phyloP scores from a whole-genome alignment of 169 alveolate genomes.

The Plasmodium vinckei region DNA sequence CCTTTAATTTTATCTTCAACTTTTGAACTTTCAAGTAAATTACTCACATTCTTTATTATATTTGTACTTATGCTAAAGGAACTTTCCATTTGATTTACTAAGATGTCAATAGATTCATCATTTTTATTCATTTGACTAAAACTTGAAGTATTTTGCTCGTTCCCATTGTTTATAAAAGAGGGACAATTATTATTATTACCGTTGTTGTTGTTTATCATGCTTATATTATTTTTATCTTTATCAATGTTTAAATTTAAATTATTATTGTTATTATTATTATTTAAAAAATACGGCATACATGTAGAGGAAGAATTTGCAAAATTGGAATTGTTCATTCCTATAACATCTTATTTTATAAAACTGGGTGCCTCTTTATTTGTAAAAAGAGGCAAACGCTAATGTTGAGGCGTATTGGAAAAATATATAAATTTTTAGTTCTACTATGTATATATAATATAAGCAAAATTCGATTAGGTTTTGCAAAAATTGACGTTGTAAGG shows the following conservation, averaged over 20 bases:
- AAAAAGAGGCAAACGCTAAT: not conserved
- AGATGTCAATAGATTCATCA: slow-evolving; percentile 71
- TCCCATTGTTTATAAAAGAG: slow-evolving; percentile 31
- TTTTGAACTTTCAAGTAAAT: slow-evolving; percentile 60
- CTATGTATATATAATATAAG: too few species aligned
- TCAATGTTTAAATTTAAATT: slow-evolving; percentile 8
- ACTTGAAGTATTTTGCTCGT: slow-evolving; percentile 27
- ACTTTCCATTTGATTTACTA: slow-evolving; percentile 76
- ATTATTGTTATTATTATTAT: slow-evolving; percentile 26
- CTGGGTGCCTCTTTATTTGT: not conserved
- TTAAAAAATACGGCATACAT: slow-evolving; percentile 72
- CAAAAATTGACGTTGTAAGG: too few species aligned
- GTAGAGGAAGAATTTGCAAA: slow-evolving; percentile 49
- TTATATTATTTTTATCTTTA: slow-evolving; percentile 24
- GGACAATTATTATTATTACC: slow-evolving; percentile 21
- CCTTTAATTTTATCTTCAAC: slow-evolving; percentile 75
- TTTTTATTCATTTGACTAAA: slow-evolving; percentile 60
- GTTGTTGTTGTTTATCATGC: slow-evolving; percentile 6
- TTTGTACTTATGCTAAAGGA: slow-evolving; percentile 69
- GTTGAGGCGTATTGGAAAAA: too few species aligned
- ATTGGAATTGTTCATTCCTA: slow-evolving; percentile 73
- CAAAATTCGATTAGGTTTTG: too few species aligned
- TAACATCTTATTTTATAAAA: slow-evolving; percentile 29
- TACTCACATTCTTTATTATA: slow-evolving; percentile 69
- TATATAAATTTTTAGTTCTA: too few species aligned